Percentiles rank a stretch among this genome's conserved stretches.
Evolutionary conservation across 805 yeast genomes (phyloP).

Genomic region (Candida ulmi): DNA sequence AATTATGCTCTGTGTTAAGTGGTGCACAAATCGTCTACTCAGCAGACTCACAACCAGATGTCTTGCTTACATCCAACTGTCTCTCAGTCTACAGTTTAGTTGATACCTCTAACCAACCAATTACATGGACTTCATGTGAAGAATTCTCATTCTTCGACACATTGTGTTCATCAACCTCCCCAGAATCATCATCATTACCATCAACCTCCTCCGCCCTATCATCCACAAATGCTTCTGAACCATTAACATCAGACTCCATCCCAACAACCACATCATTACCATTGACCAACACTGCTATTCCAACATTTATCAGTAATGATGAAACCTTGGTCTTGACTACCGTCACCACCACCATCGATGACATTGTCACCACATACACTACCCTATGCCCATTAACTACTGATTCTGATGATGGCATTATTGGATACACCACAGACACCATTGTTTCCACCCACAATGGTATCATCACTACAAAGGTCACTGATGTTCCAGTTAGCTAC

Average conservation of each 20-base stretch:
- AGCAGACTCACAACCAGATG: slow-evolving; percentile 8
- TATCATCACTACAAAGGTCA: background rate
- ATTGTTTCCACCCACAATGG: background rate
- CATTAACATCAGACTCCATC: background rate
- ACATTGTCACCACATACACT: background rate
- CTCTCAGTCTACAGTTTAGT: slow-evolving; percentile 18
- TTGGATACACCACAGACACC: background rate
- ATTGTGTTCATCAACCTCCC: slow-evolving; percentile 8
- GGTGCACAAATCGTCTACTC: slow-evolving; percentile 19
- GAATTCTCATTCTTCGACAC: slow-evolving; percentile 21
- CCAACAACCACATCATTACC: background rate
- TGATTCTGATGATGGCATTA: background rate
- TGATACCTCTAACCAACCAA: slow-evolving; percentile 5
- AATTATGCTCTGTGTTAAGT: slow-evolving; percentile 9
- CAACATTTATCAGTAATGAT: background rate
- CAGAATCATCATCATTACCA: background rate
- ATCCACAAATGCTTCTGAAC: slow-evolving; percentile 1
- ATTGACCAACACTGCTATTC: background rate
- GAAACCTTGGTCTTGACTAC: slow-evolving; percentile 3
- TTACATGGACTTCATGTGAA: slow-evolving; percentile 19
- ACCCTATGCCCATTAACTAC: background rate
- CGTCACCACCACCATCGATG: slow-evolving; percentile 1
- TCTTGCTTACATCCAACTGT: slow-evolving; percentile 20
- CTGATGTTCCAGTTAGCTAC: background rate
- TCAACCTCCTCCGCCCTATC: background rate